These are phyloP conservation scores for Peterozyma toletana DNA, from an alignment of 805 yeast genomes.

Conservation along the genomic window DNA sequence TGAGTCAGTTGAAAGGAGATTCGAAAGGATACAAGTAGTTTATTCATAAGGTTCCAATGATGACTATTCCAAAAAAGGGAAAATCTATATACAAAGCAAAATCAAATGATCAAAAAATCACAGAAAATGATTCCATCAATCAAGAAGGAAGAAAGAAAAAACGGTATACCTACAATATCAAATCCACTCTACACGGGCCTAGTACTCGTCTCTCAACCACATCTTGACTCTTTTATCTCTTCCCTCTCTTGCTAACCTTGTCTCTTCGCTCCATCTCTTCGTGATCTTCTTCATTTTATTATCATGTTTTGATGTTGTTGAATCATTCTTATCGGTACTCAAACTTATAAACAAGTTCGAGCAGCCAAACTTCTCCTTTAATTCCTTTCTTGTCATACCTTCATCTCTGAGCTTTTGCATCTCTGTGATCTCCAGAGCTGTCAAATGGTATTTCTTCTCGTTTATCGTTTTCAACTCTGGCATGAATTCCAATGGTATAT, in stretches of 20 bases:
- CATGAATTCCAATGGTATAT: conserved; percentile 17
- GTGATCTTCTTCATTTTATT: background rate
- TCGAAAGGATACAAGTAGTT: too few relatives aligned
- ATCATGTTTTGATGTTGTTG: conserved; percentile 6
- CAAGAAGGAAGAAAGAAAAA: too few relatives aligned
- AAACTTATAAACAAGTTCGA: conserved; percentile 23
- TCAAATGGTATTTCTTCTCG: conserved; percentile 20
- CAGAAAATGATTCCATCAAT: too few relatives aligned
- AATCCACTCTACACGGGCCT: too few relatives aligned
- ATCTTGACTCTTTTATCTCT: conserved; percentile 12
- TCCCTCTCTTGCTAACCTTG: conserved; percentile 12
- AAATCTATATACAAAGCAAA: too few relatives aligned
- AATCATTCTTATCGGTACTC: conserved; percentile 17
- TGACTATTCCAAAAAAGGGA: too few relatives aligned
- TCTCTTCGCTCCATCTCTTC: conserved; percentile 11
- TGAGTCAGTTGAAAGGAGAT: too few relatives aligned
- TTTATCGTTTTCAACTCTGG: conserved; percentile 17
- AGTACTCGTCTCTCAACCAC: conserved; percentile 9
- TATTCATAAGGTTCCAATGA: too few relatives aligned
- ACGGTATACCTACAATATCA: too few relatives aligned
- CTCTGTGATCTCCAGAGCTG: conserved; percentile 16
- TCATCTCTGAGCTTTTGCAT: conserved; percentile 21
- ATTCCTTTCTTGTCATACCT: conserved; percentile 21
- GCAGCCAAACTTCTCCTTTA: conserved; percentile 20
- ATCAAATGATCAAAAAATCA: too few relatives aligned